Percentiles rank a stretch among this genome's conserved stretches.
Conservation (phyloP, 2,329 filamentous ascomycete species). For the Phaeosphaeriaceae sp. region DNA sequence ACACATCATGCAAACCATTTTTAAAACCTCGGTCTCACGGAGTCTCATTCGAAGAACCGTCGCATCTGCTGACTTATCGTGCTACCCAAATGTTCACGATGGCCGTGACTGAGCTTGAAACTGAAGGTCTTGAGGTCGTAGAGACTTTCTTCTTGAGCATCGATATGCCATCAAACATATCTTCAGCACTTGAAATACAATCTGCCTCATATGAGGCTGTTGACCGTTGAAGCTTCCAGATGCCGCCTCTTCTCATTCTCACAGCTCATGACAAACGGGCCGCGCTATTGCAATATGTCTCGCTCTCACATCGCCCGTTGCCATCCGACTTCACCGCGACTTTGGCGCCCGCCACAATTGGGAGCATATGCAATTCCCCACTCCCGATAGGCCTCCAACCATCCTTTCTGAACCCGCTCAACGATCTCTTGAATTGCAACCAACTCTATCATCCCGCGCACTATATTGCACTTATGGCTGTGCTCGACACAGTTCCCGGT, state of each 20-base stretch:
- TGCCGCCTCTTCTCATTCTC: background rate
- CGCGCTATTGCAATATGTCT: background rate
- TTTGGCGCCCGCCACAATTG: background rate
- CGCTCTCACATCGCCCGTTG: background rate
- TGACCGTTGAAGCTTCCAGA: no score
- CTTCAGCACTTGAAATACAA: no score
- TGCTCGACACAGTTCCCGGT: constrained; percentile 13
- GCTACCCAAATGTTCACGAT: no score
- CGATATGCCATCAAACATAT: no score
- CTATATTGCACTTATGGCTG: constrained; percentile 14
- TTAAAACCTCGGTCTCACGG: no score
- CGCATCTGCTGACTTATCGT: no score
- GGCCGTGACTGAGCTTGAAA: no score
- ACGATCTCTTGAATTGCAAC: background rate
- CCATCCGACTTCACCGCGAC: constrained; percentile 2
- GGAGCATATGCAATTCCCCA: background rate
- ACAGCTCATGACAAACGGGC: background rate
- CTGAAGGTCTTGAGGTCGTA: no score
- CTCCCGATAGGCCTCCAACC: background rate
- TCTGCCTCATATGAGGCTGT: no score
- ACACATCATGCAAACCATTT: no score
- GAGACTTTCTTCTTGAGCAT: no score
- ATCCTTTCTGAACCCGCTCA: background rate
- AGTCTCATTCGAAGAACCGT: no score
- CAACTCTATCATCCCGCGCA: background rate